phyloP scores from a whole-genome alignment of 805 yeast genomes.

The Saturnispora serradocipensis region DNA sequence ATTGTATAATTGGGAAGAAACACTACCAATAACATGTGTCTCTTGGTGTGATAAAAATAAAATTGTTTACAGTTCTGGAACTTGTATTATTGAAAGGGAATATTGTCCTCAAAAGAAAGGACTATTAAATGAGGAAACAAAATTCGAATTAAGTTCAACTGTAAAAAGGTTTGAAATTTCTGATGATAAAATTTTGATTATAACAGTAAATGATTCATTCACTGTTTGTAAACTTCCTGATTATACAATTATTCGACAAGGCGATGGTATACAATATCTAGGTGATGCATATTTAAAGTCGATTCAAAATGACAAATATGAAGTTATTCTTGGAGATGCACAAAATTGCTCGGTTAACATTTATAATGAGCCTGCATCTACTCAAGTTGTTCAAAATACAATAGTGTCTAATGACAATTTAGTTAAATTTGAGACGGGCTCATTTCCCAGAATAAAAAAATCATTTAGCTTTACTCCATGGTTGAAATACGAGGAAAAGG shows the following conservation, averaged over 20 bases:
- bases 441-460: conserved; percentile 25
- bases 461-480: conserved; percentile 28
- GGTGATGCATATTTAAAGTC: not conserved
- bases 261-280: conserved; percentile 2
- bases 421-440: conserved; percentile 16
- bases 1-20: conserved; percentile 16
- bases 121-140: not conserved
- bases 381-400: conserved; percentile 12
- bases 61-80: conserved; percentile 18
- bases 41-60: conserved; percentile 19
- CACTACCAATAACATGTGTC: conserved; percentile 18
- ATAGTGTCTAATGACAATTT: conserved; percentile 11
- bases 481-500: conserved; percentile 5
- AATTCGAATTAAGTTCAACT: not conserved
- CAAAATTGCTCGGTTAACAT: conserved; percentile 15
- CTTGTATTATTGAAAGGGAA: not conserved
- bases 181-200: conserved; percentile 15
- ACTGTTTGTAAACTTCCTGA: not conserved
- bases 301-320: conserved; percentile 13
- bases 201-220: conserved; percentile 25
- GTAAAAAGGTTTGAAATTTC: conserved; percentile 3
- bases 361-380: conserved; percentile 5
- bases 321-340: conserved; percentile 9
- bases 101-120: conserved; percentile 1
- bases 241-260: not conserved